Percentiles rank a stretch among this genome's conserved stretches.
Evolutionary conservation across 108 stramenopile species (phyloP).

Genomic region (Craspedostauros australis): DNA sequence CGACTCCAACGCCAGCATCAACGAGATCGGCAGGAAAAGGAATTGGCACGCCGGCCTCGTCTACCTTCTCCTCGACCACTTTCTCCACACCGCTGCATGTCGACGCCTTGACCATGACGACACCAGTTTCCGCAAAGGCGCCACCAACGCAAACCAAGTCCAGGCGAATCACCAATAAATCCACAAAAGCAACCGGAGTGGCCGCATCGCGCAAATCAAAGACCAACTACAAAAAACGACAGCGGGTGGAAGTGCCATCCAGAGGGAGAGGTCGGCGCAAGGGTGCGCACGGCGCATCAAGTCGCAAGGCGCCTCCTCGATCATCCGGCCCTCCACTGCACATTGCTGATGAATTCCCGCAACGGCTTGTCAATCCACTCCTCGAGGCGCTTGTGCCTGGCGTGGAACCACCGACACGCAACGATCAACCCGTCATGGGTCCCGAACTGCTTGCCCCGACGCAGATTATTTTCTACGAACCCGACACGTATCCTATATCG

Average conservation of each 20-base stretch:
- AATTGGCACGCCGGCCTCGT: too few species aligned
- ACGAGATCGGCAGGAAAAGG: too few species aligned
- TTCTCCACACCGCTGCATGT: too few species aligned
- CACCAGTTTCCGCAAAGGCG: background rate
- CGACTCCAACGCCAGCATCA: too few species aligned
- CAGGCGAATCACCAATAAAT: background rate
- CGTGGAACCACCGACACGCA: background rate
- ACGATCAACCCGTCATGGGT: conserved; percentile 32
- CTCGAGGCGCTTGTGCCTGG: conserved; percentile 23
- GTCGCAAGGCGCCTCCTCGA: too few species aligned
- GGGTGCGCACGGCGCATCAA: too few species aligned
- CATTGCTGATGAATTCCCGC: conserved; percentile 25
- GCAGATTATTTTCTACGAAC: conserved; percentile 42
- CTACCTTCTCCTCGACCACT: too few species aligned
- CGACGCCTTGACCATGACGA: background rate
- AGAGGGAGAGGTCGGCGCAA: too few species aligned
- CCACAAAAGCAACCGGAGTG: background rate
- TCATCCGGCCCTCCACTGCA: too few species aligned
- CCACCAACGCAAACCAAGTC: background rate
- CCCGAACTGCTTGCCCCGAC: conserved; percentile 42
- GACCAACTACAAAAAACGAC: background rate
- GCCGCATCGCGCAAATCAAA: background rate
- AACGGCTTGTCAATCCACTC: conserved; percentile 38
- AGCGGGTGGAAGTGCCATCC: too few species aligned
- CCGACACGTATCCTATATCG: conserved; percentile 71